phyloP scores from a whole-genome alignment of 495 filamentous ascomycete genomes.

The Terfezia boudieri region DNA sequence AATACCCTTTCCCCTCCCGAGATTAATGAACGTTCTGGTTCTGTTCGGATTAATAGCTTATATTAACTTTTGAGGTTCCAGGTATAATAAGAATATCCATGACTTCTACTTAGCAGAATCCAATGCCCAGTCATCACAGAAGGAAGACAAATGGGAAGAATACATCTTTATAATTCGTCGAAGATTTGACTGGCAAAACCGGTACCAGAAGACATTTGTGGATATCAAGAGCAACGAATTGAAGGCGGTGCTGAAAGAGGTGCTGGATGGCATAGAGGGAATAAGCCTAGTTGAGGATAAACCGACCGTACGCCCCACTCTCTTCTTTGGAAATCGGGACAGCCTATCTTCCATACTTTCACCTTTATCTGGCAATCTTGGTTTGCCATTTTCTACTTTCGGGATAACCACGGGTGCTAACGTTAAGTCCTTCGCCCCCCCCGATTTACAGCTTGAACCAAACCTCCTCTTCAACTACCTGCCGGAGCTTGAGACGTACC shows the following conservation, averaged over 20 bases:
- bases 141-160: conserved; percentile 18
- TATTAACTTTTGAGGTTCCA: background rate
- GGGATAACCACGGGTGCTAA: too few species aligned
- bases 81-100: conserved; percentile 16
- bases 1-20: background rate
- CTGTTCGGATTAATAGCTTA: background rate
- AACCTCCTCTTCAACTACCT: conserved; percentile 17
- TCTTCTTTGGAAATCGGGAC: background rate
- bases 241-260: conserved; percentile 9
- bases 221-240: conserved; percentile 17
- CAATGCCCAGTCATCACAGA: conserved; percentile 4
- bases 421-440: too few species aligned
- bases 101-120: conserved; percentile 18
- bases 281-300: conserved; percentile 14
- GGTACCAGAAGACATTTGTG: conserved; percentile 16
- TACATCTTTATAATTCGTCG: conserved; percentile 13
- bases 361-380: conserved; percentile 1
- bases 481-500: conserved; percentile 8
- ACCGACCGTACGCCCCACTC: conserved; percentile 8
- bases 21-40: background rate
- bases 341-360: background rate
- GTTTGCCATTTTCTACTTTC: background rate
- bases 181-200: conserved; percentile 18
- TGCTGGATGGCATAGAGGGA: conserved; percentile 12
- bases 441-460: conserved; percentile 9